Evolutionary conservation across 2,329 filamentous ascomycete species (phyloP), one percentile per base, ranked within the genome.

Genomic region (Hypoxylon sp.): DNA sequence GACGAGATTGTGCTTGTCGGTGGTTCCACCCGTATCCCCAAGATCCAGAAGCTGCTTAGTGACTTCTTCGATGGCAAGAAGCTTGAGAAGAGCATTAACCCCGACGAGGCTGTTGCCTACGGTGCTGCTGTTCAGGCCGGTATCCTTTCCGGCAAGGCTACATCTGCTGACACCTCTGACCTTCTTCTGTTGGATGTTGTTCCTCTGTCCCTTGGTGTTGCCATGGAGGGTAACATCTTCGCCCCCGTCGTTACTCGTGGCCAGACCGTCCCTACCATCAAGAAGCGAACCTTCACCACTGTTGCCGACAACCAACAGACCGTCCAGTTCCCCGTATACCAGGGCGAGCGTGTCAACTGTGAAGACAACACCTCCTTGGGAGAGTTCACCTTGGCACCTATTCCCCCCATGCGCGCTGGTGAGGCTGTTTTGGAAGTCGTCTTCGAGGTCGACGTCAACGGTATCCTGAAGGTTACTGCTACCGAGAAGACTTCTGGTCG

Each of bases 31-130:
- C 96, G 96, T 94, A 99, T 99, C 78, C 96, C 96, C 80, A 91
- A 91, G 83, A 97, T 99, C 83, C 96, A 99, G 91, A 98, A 98
- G 90, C 92, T 99, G 75, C 91, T 99, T 75, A 94, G 91, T 86
- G 96, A 99, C 85, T 98, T 94, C 90, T 99, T 99, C 87, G 93
- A 97, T 82, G 94, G 94, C 85, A 99, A 99, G 94, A 98, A 99
- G 92, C 93, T 98, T 75, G 95, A 98, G 90, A 98, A 98, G 89
- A 96, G 93, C 88, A 98, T 98, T 88, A 99, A 99, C 90, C 96
- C 96, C 78, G 96, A 99, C 81, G 96, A 99, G 89, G 96, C 96
- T 77, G 96, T 99, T 79, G 96, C 96, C 78, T 98, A 98, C 85
- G 96, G 96, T 91, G 96, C 96, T 74, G 96, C 96, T 77, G 95